Base-by-base conservation (phyloP, 495 filamentous ascomycete genomes). In the Neurospora cerealis region DNA sequence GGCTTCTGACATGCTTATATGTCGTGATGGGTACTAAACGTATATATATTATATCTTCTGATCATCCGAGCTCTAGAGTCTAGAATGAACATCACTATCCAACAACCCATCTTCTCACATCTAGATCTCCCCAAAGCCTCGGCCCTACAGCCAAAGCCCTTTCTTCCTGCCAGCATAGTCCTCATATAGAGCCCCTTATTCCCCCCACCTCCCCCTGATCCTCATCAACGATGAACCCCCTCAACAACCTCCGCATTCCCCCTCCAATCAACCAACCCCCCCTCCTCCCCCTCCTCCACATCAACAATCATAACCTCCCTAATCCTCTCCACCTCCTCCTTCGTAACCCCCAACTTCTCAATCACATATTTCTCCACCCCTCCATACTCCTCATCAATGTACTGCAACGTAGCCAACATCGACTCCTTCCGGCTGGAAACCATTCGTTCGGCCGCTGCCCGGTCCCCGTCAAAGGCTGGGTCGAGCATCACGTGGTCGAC, bases 351-450 rank as follows among this genome's bases (percentile, higher is more conserved):
- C 77, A 86, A 86, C 38, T 86, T 77, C n/a, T 83, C 79, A 71
- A 83, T 74, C 60, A 90, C 75, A 78, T 90, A 91, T 41, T 75
- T 75, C 78, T 90, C 89, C 24, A 85, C 85, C 17, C 88, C 85
- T 10, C 89, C 90, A 78, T 86, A 89, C 74, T 82, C 83, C 69
- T 83, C 80, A 34, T 83, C 80, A 36, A 91, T 77, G 76, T 86
- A 83, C 71, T 80, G 77, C 24, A 91, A 73, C 6, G 85, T 86
- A 28, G 77, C 79, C 32, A 89, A 54, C 89, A 92, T 91, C 72
- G 82, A 83, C 72, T 86, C 84, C 48, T 81, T 83, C 86, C 78
- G 82, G 10, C 88, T 79, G 60, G 82, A 80, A 34, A 89, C 78
- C 86, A 90, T 87, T 72, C 83, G 83, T 80, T 80, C 80, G 42